phyloP scores from a whole-genome alignment of 2,329 filamentous ascomycete genomes.

The Rhinocladiella similis region DNA sequence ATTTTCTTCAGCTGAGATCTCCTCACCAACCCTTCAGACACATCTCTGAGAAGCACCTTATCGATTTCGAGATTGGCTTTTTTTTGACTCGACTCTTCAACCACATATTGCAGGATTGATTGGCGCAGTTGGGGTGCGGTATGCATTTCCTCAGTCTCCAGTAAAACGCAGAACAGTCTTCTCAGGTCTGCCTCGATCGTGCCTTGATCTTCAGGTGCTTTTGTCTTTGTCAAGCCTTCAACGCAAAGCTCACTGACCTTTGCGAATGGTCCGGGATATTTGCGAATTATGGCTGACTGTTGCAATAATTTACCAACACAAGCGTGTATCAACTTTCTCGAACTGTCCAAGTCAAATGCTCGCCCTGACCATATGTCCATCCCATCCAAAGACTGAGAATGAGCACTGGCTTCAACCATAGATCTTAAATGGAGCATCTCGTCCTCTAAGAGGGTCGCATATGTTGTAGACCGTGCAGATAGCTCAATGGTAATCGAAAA shows the following conservation, averaged over 20 bases:
- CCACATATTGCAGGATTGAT: slow-evolving; percentile 5
- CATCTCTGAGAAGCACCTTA: slow-evolving; percentile 2
- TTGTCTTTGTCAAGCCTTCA: neutral
- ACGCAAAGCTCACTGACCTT: slow-evolving; percentile 2
- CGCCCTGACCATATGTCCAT: slow-evolving; percentile 15
- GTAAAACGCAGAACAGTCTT: slow-evolving; percentile 1
- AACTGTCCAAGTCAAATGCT: slow-evolving; percentile 1
- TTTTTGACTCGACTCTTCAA: neutral
- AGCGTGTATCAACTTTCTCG: slow-evolving; percentile 8
- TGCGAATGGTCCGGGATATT: slow-evolving; percentile 3
- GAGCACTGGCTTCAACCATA: neutral
- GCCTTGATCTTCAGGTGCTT: neutral
- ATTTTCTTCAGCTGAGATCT: slow-evolving; percentile 12
- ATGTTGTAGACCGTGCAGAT: neutral
- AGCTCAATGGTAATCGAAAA: slow-evolving; percentile 15
- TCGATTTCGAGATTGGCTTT: too few relatives aligned
- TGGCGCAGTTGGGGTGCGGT: slow-evolving; percentile 8
- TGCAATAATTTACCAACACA: slow-evolving; percentile 20
- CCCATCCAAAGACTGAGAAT: neutral
- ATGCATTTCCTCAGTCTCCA: slow-evolving; percentile 7
- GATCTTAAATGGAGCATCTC: slow-evolving; percentile 12
- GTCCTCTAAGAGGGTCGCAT: slow-evolving; percentile 1
- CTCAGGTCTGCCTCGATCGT: neutral
- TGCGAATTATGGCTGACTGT: slow-evolving; percentile 6
- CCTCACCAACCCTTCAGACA: slow-evolving; percentile 6